Evolutionary conservation across 108 stramenopile genomes (phyloP).

Genomic region (Nitzschia putrida): DNA sequence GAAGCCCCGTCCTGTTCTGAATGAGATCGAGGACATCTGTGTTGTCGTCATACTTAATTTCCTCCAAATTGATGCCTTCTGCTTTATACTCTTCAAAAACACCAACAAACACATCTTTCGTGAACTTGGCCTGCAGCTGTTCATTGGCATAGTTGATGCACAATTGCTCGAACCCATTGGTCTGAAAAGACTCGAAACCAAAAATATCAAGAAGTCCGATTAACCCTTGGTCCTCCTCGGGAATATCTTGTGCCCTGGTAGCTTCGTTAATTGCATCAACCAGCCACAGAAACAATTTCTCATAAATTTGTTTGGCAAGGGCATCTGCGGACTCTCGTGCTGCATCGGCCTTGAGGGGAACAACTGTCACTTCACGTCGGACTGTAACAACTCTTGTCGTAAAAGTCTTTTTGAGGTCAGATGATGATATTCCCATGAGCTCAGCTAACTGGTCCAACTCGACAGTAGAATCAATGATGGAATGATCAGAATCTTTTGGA

Average conservation of each 20-base stretch:
- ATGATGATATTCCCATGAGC: constrained; percentile 61
- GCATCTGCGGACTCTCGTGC: constrained; percentile 80
- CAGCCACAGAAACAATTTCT: constrained; percentile 68
- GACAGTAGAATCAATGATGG: constrained; percentile 40
- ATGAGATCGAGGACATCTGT: constrained; percentile 80
- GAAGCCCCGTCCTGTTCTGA: constrained; percentile 81
- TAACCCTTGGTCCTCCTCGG: constrained; percentile 30
- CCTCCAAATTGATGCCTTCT: constrained; percentile 86
- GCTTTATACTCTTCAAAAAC: constrained; percentile 71
- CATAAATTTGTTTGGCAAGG: constrained; percentile 88
- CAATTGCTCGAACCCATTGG: constrained; percentile 91
- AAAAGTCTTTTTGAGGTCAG: constrained; percentile 48
- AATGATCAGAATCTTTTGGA: constrained; percentile 33
- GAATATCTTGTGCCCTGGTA: constrained; percentile 38
- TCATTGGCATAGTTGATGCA: constrained; percentile 96
- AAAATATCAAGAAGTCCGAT: constrained; percentile 94
- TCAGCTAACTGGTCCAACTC: constrained; percentile 53
- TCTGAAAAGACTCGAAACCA: constrained; percentile 92
- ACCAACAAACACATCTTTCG: constrained; percentile 57
- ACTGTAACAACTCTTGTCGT: constrained; percentile 63
- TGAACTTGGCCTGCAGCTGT: constrained; percentile 91
- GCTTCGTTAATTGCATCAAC: constrained; percentile 53
- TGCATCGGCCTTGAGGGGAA: constrained; percentile 30
- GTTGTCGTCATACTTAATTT: constrained; percentile 87
- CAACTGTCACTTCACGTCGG: constrained; percentile 1